Evolutionary conservation across 2,329 filamentous ascomycete species (phyloP).

Genomic region (Penicillium thymicola): DNA sequence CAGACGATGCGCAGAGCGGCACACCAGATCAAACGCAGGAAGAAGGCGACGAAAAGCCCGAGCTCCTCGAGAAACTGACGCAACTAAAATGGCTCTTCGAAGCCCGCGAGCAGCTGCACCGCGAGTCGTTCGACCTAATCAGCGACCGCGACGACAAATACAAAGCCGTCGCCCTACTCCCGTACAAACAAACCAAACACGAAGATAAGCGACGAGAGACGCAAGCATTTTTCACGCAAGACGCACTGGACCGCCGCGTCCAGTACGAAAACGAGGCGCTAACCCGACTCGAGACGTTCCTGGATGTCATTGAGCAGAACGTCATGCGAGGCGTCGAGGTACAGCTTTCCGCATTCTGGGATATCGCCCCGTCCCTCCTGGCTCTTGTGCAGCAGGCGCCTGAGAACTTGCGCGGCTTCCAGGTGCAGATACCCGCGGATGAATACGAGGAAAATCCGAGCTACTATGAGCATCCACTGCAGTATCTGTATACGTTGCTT

Average conservation of each 20-base stretch:
- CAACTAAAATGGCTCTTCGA: constrained; percentile 97
- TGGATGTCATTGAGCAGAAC: constrained; percentile 75
- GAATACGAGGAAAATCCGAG: constrained; percentile 82
- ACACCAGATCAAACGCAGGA: constrained; percentile 84
- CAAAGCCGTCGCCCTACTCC: constrained; percentile 74
- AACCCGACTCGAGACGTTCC: constrained; percentile 71
- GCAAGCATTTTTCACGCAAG: constrained; percentile 75
- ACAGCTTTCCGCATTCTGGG: constrained; percentile 94
- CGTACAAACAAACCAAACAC: constrained; percentile 72
- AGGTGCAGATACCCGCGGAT: constrained; percentile 70
- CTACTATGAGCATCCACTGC: constrained; percentile 76
- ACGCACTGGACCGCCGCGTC: constrained; percentile 68
- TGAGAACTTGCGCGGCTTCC: constrained; percentile 53
- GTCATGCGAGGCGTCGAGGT: constrained; percentile 85
- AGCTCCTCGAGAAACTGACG: constrained; percentile 89
- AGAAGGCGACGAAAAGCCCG: constrained; percentile 91
- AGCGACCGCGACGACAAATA: constrained; percentile 84
- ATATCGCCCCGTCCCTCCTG: constrained; percentile 82
- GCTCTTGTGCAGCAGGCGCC: constrained; percentile 79
- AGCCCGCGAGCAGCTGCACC: constrained; percentile 80
- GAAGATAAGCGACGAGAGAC: constrained; percentile 76
- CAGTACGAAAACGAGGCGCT: constrained; percentile 70
- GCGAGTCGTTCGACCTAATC: constrained; percentile 79
- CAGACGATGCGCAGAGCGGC: constrained; percentile 64
- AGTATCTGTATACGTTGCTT: constrained; percentile 84